A percentile compares a stretch with the other conserved stretches of the same genome.
Evolutionary conservation across 2,329 filamentous ascomycete genomes (phyloP).

Genomic region (Trichoderma lentiforme): DNA sequence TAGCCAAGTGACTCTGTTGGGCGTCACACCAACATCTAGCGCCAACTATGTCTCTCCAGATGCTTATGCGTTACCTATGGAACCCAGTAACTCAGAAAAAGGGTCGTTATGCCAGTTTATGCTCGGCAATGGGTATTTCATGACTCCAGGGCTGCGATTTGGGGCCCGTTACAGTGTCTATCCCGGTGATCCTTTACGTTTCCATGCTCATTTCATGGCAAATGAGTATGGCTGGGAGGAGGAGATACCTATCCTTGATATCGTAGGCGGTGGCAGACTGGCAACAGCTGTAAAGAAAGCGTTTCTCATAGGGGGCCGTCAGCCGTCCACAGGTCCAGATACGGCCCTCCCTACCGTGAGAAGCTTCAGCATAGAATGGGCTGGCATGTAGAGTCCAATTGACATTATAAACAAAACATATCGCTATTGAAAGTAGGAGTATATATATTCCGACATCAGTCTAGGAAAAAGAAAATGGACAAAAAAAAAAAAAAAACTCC

Average conservation of each 20-base stretch:
- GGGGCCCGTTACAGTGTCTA: constrained; percentile 94
- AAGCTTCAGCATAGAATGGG: constrained; percentile 89
- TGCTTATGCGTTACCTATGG: constrained; percentile 17
- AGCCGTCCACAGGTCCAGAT: constrained; percentile 30
- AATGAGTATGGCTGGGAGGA: constrained; percentile 86
- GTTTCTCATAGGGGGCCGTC: constrained; percentile 75
- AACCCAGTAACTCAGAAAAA: constrained; percentile 21
- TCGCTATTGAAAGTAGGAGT: constrained; percentile 5
- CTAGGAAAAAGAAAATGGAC: neutral
- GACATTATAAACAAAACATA: neutral
- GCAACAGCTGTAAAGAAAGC: constrained; percentile 97
- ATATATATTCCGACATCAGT: constrained; percentile 10
- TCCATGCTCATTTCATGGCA: constrained; percentile 91
- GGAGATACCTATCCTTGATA: constrained; percentile 76
- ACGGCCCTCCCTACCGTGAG: constrained; percentile 45
- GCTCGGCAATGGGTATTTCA: constrained; percentile 75
- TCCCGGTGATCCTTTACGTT: constrained; percentile 88
- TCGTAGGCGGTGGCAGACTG: constrained; percentile 81
- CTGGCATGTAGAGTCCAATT: constrained; percentile 67
- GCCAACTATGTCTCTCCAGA: constrained; percentile 28
- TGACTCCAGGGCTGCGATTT: constrained; percentile 89
- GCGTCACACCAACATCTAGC: constrained; percentile 38
- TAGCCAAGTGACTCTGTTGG: constrained; percentile 24
- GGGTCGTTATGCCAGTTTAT: constrained; percentile 73
- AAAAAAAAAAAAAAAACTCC: neutral